Evolutionary conservation across 768 basidiomycete species (phyloP), one percentile per base, ranked within the genome.

Genomic region (Chlorophyllum brunneum): DNA sequence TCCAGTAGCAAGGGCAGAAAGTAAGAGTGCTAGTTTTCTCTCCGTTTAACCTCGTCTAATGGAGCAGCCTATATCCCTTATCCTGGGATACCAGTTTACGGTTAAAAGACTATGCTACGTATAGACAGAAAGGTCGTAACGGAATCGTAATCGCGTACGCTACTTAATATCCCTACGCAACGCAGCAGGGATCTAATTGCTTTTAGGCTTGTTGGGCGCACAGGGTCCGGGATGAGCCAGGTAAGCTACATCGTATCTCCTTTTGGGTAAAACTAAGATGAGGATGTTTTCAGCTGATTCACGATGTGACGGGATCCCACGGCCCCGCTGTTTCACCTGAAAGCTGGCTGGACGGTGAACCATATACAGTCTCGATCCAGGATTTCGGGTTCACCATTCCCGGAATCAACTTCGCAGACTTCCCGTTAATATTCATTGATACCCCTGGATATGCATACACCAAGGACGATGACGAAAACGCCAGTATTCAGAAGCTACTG

Each of bases 361-460:
- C 34, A 15, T 36, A 36, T 36, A 36, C 34, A 5, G 34, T 36
- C 34, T 15, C 15, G 13, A 36, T 36, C 13, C 34, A 36, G 16
- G 34, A 36, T 16, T 36, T 36, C 16, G 34, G 34, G 15, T 36
- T 13, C 34, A 36, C 34, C 15, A 36, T 36, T 36, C 34, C 34
- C 6, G 34, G 34, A 15, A 36, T 36, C 34, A 36, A 2, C 16
- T 36, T 36, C 34, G 13, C 34, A 13, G 34, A 33, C 22, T 26
- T 33, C 38, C 16, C n/a, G n/a, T n/a, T n/a, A n/a, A 37, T 23
- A 8, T 33, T 48, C 11, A 48, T 48, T 26, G 47, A 48, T 33
- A 48, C 47, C 2, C 47, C 47, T 26, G 47, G 47, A 1, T 48
- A 37, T 15, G 47, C 37, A 24, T 48, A 26, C n/a, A 6, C 34